Conservation (phyloP, 1,284 basidiomycete genomes). For the Cutaneotrichosporon cavernicola region DNA sequence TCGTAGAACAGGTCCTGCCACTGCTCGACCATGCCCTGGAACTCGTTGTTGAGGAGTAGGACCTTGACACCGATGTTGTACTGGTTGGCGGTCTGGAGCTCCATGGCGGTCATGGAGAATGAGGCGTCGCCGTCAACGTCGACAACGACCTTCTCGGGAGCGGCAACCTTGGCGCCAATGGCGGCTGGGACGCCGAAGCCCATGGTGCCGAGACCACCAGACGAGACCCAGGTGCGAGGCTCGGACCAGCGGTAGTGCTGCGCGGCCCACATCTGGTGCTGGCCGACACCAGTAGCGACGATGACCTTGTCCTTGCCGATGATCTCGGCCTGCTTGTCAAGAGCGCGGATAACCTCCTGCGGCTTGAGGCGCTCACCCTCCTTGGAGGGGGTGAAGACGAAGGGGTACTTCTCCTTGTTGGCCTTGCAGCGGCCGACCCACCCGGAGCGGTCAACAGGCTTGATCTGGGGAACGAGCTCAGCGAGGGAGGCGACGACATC, state of each 20-base stretch:
- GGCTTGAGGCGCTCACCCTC: conserved; percentile 80
- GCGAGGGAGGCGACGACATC: conserved; percentile 84
- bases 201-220: conserved; percentile 97
- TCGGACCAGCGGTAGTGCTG: conserved; percentile 89
- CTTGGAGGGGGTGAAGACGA: conserved; percentile 73
- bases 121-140: conserved; percentile 98
- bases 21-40: conserved; percentile 97
- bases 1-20: conserved; percentile 92
- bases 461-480: conserved; percentile 76
- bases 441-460: conserved; percentile 62
- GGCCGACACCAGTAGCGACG: conserved; percentile 91
- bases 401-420: conserved; percentile 90
- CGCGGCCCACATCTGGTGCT: conserved; percentile 99
- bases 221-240: conserved; percentile 87
- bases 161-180: conserved; percentile 94
- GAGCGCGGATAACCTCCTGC: conserved; percentile 92
- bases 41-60: conserved; percentile 85
- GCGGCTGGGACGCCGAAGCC: conserved; percentile 93
- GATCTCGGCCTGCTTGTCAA: conserved; percentile 70
- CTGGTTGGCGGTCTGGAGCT: conserved; percentile 88
- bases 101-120: conserved; percentile 99
- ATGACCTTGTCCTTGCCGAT: conserved; percentile 77
- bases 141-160: conserved; percentile 87
- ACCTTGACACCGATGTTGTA: conserved; percentile 72
- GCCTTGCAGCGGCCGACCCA: conserved; percentile 80